Evolutionary conservation across 2,329 filamentous ascomycete species (phyloP).

Genomic region (Graphilbum fragrans): DNA sequence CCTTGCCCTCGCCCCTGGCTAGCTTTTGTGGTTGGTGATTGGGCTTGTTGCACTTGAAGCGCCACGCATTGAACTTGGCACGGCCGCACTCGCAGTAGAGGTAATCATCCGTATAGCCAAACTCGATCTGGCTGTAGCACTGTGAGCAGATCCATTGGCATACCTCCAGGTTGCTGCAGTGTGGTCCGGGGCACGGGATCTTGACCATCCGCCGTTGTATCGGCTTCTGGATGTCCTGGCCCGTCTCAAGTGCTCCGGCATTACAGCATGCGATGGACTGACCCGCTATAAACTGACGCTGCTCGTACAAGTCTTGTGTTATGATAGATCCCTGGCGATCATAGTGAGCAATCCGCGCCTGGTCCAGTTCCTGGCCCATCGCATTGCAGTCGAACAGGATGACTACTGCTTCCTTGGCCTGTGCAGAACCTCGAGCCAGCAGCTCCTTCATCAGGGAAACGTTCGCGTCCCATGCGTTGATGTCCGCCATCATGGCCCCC

Average conservation of each 20-base stretch:
- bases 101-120: conserved; percentile 16
- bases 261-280: neutral
- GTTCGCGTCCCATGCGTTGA: neutral
- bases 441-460: neutral
- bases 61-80: conserved; percentile 13
- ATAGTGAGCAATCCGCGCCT: neutral
- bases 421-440: neutral
- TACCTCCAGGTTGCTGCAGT: conserved; percentile 11
- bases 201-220: conserved; percentile 17
- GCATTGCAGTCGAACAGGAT: conserved; percentile 3
- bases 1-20: conserved; percentile 6
- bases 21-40: no score
- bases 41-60: conserved; percentile 19
- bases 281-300: neutral
- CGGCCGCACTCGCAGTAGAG: conserved; percentile 26
- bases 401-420: neutral
- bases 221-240: conserved; percentile 10
- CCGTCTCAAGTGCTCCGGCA: neutral
- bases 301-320: conserved; percentile 1
- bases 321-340: neutral
- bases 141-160: conserved; percentile 12
- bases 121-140: conserved; percentile 16
- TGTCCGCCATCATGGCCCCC: neutral
- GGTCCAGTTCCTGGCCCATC: neutral
- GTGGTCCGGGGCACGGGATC: conserved; percentile 17